phyloP scores from a whole-genome alignment of 352 stramenopile genomes.

The Globisporangium paroecandrum region DNA sequence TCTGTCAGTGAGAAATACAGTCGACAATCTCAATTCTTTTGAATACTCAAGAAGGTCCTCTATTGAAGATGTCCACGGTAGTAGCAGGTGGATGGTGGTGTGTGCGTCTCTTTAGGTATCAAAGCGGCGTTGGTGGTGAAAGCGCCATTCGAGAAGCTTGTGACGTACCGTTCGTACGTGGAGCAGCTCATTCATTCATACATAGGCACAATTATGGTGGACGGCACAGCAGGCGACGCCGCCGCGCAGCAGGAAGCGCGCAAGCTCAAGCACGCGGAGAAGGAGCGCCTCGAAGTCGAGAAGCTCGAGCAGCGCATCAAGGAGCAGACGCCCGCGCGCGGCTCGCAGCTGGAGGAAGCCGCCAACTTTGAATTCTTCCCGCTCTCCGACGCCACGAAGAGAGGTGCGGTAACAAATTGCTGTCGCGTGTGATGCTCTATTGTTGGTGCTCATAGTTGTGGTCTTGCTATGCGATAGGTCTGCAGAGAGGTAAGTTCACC shows the following conservation, averaged over 20 bases:
- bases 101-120: constrained; percentile 1
- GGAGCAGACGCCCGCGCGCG: constrained; percentile 71
- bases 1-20: no score
- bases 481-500: constrained; percentile 75
- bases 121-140: neutral
- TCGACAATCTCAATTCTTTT: no score
- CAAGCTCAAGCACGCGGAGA: constrained; percentile 74
- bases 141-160: neutral
- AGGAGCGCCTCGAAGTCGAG: constrained; percentile 69
- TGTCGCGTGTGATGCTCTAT: neutral
- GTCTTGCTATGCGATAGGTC: constrained; percentile 11
- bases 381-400: constrained; percentile 76
- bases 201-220: neutral
- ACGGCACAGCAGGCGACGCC: neutral
- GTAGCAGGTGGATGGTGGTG: neutral
- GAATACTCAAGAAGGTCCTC: neutral
- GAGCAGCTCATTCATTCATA: neutral
- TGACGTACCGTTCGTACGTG: neutral
- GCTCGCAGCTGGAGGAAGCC: constrained; percentile 71
- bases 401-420: constrained; percentile 16
- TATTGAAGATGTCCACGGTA: neutral
- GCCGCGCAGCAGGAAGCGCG: constrained; percentile 24
- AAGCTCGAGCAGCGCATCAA: constrained; percentile 54
- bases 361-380: constrained; percentile 83
- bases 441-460: neutral